Conservation (phyloP, 352 stramenopile genomes). For the Pythium aquatile region DNA sequence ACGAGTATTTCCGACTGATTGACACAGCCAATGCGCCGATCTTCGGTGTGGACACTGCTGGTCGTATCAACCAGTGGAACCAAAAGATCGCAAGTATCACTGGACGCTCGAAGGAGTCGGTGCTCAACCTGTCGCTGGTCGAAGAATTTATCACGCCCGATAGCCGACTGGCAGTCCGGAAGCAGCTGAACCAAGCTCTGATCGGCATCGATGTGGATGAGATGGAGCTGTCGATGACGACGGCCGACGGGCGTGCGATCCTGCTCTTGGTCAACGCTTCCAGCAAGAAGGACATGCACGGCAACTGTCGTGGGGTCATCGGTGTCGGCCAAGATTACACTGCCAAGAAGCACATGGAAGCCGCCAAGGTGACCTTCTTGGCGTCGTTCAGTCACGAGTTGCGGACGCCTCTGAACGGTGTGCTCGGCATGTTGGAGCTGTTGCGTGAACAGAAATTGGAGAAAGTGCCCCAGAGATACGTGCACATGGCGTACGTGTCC, state of each 20-base stretch:
- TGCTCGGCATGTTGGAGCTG: constrained; percentile 82
- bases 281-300: constrained; percentile 89
- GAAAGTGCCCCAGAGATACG: constrained; percentile 63
- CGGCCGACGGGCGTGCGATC: constrained; percentile 62
- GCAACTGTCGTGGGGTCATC: constrained; percentile 91
- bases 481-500: constrained; percentile 86
- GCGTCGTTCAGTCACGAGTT: constrained; percentile 85
- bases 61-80: constrained; percentile 86
- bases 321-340: constrained; percentile 93
- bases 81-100: constrained; percentile 87
- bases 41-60: constrained; percentile 82
- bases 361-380: constrained; percentile 85
- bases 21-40: constrained; percentile 82
- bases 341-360: constrained; percentile 83
- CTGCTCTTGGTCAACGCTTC: constrained; percentile 79
- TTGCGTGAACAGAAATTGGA: constrained; percentile 77
- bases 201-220: constrained; percentile 88
- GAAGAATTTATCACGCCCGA: constrained; percentile 80
- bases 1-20: constrained; percentile 74
- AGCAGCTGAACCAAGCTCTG: constrained; percentile 75
- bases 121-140: constrained; percentile 71
- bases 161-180: constrained; percentile 60
- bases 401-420: constrained; percentile 77
- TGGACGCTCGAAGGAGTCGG: constrained; percentile 66
- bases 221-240: constrained; percentile 86